Evolutionary conservation across 2,329 filamentous ascomycete genomes (phyloP).

Genomic region (Alternaria angustiovoidea): DNA sequence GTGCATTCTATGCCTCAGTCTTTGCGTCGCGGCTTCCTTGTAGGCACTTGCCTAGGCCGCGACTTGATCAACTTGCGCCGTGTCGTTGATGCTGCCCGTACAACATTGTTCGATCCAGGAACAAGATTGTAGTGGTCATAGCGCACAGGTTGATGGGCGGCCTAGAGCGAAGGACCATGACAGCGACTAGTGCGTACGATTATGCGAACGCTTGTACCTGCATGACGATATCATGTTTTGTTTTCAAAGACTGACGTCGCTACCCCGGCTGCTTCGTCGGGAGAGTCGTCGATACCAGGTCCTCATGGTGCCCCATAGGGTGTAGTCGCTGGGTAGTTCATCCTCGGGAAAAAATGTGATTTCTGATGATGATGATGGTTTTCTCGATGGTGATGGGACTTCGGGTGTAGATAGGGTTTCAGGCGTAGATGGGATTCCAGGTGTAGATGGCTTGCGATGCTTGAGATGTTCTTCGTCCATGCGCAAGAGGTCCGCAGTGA

Average conservation of each 20-base stretch:
- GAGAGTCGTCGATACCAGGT: conserved; percentile 14
- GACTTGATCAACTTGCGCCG: not conserved
- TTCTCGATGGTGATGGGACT: not conserved
- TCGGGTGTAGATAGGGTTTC: too few species aligned
- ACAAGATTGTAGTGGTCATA: conserved; percentile 59
- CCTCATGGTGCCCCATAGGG: conserved; percentile 6
- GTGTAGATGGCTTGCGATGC: conserved; percentile 1
- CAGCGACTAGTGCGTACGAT: conserved; percentile 8
- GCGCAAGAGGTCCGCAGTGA: conserved; percentile 13
- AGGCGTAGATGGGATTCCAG: not conserved
- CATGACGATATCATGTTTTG: conserved; percentile 13
- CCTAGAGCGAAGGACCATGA: conserved; percentile 40
- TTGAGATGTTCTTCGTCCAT: conserved; percentile 17
- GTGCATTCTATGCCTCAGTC: not conserved
- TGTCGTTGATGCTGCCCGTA: conserved; percentile 54
- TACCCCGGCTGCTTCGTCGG: conserved; percentile 7
- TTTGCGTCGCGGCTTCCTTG: not conserved
- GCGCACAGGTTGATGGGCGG: conserved; percentile 60
- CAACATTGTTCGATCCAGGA: conserved; percentile 58
- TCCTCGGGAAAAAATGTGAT: conserved; percentile 4
- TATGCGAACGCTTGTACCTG: conserved; percentile 16
- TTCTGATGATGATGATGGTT: not conserved
- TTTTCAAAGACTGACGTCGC: conserved; percentile 10
- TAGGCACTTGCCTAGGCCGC: not conserved
- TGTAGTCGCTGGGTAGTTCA: not conserved